phyloP scores from a whole-genome alignment of 1,284 basidiomycete species.

The Apiotrichum laibachii region DNA sequence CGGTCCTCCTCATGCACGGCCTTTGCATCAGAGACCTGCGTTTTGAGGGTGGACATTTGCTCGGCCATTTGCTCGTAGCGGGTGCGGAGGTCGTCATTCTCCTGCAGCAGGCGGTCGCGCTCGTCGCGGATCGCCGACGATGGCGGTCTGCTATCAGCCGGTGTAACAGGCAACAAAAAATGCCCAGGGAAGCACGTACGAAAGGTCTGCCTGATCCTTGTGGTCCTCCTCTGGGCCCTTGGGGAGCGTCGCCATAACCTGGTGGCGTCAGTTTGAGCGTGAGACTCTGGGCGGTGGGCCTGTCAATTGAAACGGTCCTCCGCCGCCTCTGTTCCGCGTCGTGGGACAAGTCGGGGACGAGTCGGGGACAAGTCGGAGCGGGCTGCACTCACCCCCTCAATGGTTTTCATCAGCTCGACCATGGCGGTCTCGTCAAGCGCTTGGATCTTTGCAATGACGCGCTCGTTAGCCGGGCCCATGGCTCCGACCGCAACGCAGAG shows the following conservation, averaged over 20 bases:
- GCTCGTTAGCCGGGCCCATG: slow-evolving; percentile 46
- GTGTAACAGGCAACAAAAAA: neutral
- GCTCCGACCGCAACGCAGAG: slow-evolving; percentile 41
- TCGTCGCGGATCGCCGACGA: slow-evolving; percentile 31
- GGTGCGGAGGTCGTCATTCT: slow-evolving; percentile 42
- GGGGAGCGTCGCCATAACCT: slow-evolving; percentile 42
- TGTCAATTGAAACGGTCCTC: too few relatives aligned
- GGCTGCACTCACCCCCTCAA: slow-evolving; percentile 39
- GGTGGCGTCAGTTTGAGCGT: neutral
- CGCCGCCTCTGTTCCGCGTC: neutral
- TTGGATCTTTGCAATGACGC: slow-evolving; percentile 47
- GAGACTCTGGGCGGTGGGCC: neutral
- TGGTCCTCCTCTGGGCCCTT: slow-evolving; percentile 17
- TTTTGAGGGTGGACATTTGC: slow-evolving; percentile 43
- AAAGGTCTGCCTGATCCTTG: slow-evolving; percentile 5
- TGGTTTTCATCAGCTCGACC: slow-evolving; percentile 48
- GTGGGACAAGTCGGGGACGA: neutral
- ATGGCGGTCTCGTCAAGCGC: slow-evolving; percentile 42
- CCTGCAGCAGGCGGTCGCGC: slow-evolving; percentile 38
- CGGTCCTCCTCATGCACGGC: slow-evolving; percentile 13
- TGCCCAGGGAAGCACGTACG: slow-evolving; percentile 2
- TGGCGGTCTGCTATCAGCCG: slow-evolving; percentile 10
- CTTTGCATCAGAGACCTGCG: slow-evolving; percentile 23
- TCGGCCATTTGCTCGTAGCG: slow-evolving; percentile 37
- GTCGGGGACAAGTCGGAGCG: neutral